Evolutionary conservation across 495 filamentous ascomycete species (phyloP), one percentile per base, ranked within the genome.

Genomic region (Lophiostoma macrostomum): DNA sequence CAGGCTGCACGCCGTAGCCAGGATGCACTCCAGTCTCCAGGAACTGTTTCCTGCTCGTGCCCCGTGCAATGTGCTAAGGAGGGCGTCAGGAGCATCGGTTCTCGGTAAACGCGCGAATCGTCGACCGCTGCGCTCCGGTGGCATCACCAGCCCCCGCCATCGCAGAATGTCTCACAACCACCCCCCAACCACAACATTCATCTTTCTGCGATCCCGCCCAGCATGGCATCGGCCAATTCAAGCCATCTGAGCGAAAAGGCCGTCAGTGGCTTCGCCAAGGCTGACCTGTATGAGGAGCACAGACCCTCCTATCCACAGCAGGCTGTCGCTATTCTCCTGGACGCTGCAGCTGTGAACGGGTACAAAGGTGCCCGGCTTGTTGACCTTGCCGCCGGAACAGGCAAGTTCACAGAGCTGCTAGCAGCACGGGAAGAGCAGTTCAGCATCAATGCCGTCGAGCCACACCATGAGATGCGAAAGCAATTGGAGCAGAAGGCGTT

Each of bases 361-460:
- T 40, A 67, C 0, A 40, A 64, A 7, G 64, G 66, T 14, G 74
- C 78, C 18, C 67, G 67, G 27, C 67, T 87, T 24, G 66, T 85
- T 31, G 83, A 87, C 55, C 67, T 88, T 19, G 85, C 74, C 0
- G 75, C 80, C 3, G 84, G 85, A 0, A 85, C 81, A 0, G 84
- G 84, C 8, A 86, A 85, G 56, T 81, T 84, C 59, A 85, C 82
- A 3, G 76, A 82, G 57, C 54, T 77, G 16, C 69, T 87, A 5
- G 75, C 76, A 0, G 63, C 38, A 4, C 65, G 81, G 24, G 64
- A 70, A 1, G 79, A 85, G 61, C 50, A 56, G 1, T 86, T 72
- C 64, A 62, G 74, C 20, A 74, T 86, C 32, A 54, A 80, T 13
- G 84, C 81, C 4, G 72, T 85, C 20, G 82, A 86, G 60, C 84